These are phyloP conservation scores for Meyerozyma carpophila DNA, from an alignment of 1,139 yeast genomes.

Conservation along the genomic window DNA sequence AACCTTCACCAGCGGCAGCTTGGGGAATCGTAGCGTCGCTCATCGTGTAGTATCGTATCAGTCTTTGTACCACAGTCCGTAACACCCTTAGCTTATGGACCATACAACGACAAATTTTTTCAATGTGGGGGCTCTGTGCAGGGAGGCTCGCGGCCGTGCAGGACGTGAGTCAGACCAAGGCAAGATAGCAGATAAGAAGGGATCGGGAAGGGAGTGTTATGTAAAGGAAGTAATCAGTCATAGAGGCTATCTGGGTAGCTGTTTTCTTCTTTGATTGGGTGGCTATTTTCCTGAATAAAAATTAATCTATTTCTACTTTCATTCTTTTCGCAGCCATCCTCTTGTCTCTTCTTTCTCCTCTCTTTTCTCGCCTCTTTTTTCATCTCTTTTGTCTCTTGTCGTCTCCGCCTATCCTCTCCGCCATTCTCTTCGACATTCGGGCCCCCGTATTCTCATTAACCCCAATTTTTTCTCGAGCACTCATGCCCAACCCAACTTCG, in stretches of 20 bases:
- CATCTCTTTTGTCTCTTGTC: background rate
- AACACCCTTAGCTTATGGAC: background rate
- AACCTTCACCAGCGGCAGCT: slow-evolving; percentile 13
- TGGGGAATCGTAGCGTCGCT: background rate
- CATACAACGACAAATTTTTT: slow-evolving; percentile 1
- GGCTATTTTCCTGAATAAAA: no score
- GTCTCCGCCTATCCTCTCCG: slow-evolving; percentile 29
- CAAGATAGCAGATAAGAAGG: no score
- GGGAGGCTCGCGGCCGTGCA: background rate
- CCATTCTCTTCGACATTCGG: slow-evolving; percentile 51
- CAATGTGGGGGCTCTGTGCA: background rate
- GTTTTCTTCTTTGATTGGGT: no score
- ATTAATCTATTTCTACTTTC: no score
- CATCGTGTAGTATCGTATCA: slow-evolving; percentile 1
- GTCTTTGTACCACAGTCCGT: background rate
- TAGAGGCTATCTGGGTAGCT: no score
- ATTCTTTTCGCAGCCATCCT: background rate
- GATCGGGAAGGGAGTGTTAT: no score
- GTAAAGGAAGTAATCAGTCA: no score
- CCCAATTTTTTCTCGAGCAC: slow-evolving; percentile 35
- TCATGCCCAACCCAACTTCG: slow-evolving; percentile 80
- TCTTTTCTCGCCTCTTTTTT: background rate
- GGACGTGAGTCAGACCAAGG: background rate
- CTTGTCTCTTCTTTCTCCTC: background rate
- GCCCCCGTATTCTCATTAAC: slow-evolving; percentile 41